A percentile compares a stretch with the other conserved stretches of the same genome.
Evolutionary conservation across 768 basidiomycete species (phyloP).

Genomic region (Leccinum pellstonianum): DNA sequence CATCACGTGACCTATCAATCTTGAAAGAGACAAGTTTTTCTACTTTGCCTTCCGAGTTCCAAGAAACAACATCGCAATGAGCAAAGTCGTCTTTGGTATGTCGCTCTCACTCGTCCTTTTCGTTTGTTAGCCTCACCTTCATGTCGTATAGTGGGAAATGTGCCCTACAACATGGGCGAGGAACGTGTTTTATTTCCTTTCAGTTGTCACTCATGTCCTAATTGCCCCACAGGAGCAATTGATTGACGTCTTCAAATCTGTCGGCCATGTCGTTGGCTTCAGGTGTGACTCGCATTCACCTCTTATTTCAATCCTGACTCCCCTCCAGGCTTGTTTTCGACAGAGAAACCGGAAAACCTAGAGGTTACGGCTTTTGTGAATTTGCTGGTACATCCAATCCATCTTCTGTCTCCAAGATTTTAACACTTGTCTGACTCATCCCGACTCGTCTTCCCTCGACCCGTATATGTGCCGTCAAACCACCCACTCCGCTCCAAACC

Average conservation of each 20-base stretch:
- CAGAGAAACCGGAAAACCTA: slow-evolving; percentile 91
- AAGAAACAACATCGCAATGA: slow-evolving; percentile 38
- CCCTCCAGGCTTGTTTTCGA: slow-evolving; percentile 75
- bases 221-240: slow-evolving; percentile 60
- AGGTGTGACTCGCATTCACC: slow-evolving; percentile 46
- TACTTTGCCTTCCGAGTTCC: neutral
- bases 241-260: slow-evolving; percentile 85
- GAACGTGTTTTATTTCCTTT: slow-evolving; percentile 27
- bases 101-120: neutral
- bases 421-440: slow-evolving; percentile 40
- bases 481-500: neutral
- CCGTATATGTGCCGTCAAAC: slow-evolving; percentile 9
- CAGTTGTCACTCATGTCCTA: slow-evolving; percentile 1
- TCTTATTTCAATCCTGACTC: slow-evolving; percentile 5
- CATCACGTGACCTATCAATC: neutral
- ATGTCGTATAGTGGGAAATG: slow-evolving; percentile 67
- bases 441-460: slow-evolving; percentile 14
- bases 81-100: slow-evolving; percentile 74
- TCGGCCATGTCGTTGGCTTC: slow-evolving; percentile 87
- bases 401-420: slow-evolving; percentile 24
- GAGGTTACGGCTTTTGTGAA: slow-evolving; percentile 93
- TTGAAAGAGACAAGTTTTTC: neutral
- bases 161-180: slow-evolving; percentile 88
- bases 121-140: slow-evolving; percentile 1
- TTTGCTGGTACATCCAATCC: slow-evolving; percentile 71